Conservation (phyloP, 192 early-diverging fungal genomes). For the Entomortierella lignicola region DNA sequence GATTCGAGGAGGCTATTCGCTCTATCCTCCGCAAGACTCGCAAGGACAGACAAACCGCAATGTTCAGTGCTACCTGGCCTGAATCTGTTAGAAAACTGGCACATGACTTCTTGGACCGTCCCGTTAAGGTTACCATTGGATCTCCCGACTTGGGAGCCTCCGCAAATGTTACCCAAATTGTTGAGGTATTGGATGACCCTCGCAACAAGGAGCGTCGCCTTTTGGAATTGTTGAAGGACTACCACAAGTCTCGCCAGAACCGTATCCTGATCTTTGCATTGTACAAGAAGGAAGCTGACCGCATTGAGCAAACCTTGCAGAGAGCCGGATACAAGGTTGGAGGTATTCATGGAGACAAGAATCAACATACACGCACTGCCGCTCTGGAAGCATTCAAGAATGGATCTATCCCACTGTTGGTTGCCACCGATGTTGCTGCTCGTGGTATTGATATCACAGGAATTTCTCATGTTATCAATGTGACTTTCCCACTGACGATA, state of each 20-base stretch:
- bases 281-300: conserved; percentile 95
- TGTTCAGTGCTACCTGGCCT: conserved; percentile 98
- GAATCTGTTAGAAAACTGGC: conserved; percentile 89
- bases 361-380: conserved; percentile 82
- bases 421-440: conserved; percentile 95
- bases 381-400: conserved; percentile 86
- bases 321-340: conserved; percentile 83
- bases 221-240: conserved; percentile 79
- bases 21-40: conserved; percentile 85
- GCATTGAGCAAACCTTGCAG: conserved; percentile 80
- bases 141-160: conserved; percentile 91
- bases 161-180: conserved; percentile 85
- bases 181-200: conserved; percentile 87
- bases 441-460: conserved; percentile 91
- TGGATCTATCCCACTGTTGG: conserved; percentile 84
- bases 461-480: conserved; percentile 96
- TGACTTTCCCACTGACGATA: conserved; percentile 96
- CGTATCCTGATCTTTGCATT: conserved; percentile 93
- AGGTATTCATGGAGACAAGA: conserved; percentile 93
- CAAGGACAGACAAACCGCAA: conserved; percentile 87
- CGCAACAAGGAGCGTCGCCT: conserved; percentile 81
- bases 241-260: conserved; percentile 89
- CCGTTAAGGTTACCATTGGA: conserved; percentile 87
- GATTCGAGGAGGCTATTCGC: conserved; percentile 92
- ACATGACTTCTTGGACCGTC: conserved; percentile 80